These are phyloP conservation scores for Sphagnum contortum DNA, from an alignment of 225 moss, liverwort and hornwort species.

Conservation along the genomic window DNA sequence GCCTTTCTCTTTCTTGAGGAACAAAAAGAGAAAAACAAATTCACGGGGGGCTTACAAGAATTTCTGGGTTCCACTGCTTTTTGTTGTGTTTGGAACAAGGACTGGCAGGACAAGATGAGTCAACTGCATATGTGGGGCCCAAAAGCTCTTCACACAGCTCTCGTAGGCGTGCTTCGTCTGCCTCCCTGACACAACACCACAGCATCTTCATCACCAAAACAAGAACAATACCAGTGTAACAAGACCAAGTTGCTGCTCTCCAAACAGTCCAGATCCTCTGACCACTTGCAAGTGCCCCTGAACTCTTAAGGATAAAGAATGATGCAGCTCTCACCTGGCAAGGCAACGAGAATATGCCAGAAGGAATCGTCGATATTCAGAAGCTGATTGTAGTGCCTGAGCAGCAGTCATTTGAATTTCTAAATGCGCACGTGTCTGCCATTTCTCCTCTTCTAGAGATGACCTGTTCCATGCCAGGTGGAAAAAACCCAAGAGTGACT, in stretches of 20 bases:
- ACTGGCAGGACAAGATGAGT: constrained; percentile 8
- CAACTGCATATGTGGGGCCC: constrained; percentile 46
- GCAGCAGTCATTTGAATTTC: constrained; percentile 84
- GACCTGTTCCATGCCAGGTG: constrained; percentile 16
- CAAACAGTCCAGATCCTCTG: no score
- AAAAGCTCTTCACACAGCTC: constrained; percentile 92
- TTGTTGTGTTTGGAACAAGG: constrained; percentile 8
- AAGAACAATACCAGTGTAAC: no score
- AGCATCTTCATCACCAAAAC: no score
- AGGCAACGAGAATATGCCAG: constrained; percentile 85
- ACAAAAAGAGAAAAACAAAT: no score
- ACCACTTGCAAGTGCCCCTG: no score
- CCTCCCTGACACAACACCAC: constrained; percentile 36
- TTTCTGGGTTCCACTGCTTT: constrained; percentile 49
- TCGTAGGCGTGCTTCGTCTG: constrained; percentile 76
- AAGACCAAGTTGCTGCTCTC: no score
- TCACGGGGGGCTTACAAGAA: constrained; percentile 39
- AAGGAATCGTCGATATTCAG: constrained; percentile 72
- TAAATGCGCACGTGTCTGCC: constrained; percentile 69
- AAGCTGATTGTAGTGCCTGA: constrained; percentile 58
- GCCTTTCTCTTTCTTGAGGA: no score
- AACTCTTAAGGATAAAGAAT: no score
- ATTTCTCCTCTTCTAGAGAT: constrained; percentile 48
- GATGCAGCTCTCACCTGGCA: constrained; percentile 32
- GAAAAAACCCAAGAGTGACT: no score